Conservation (phyloP, 306 rosid genomes). For the Trichosanthes cucumerina region DNA sequence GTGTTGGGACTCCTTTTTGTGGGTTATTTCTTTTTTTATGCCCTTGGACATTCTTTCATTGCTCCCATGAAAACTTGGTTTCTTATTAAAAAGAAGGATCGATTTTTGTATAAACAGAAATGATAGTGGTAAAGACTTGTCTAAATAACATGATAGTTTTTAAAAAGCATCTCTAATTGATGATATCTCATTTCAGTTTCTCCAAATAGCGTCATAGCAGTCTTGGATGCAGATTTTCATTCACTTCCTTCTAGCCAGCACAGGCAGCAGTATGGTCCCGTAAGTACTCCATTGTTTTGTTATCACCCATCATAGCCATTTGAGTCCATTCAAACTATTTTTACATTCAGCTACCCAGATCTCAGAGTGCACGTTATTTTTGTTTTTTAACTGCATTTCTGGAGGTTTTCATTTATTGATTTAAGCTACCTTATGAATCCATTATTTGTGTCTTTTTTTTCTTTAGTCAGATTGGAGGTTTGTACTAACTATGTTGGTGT, state of each 20-base stretch:
- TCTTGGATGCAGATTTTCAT: slow-evolving; percentile 97
- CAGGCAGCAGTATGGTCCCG: slow-evolving; percentile 97
- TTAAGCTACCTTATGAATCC: not conserved
- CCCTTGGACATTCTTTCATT: not conserved
- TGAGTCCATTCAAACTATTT: not conserved
- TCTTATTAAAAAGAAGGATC: not conserved
- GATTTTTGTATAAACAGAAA: not conserved
- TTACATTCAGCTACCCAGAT: not conserved
- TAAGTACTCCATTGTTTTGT: slow-evolving; percentile 39
- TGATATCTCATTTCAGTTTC: slow-evolving; percentile 56
- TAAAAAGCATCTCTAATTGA: not conserved
- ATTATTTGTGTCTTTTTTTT: not conserved
- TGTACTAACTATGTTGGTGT: not conserved
- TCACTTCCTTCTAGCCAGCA: slow-evolving; percentile 91
- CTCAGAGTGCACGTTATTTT: not conserved
- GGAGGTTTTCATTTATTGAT: not conserved
- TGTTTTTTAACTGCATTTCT: not conserved
- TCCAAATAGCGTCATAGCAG: slow-evolving; percentile 89
- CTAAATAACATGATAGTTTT: slow-evolving; percentile 9
- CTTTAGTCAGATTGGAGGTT: not conserved
- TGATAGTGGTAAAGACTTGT: not conserved
- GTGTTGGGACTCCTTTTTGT: not conserved
- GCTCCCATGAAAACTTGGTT: not conserved
- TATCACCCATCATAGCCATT: slow-evolving; percentile 6
- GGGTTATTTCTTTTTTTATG: not conserved